Conservation (phyloP, 371 early-diverging fungal genomes). For the Sporodiniella umbellata region DNA sequence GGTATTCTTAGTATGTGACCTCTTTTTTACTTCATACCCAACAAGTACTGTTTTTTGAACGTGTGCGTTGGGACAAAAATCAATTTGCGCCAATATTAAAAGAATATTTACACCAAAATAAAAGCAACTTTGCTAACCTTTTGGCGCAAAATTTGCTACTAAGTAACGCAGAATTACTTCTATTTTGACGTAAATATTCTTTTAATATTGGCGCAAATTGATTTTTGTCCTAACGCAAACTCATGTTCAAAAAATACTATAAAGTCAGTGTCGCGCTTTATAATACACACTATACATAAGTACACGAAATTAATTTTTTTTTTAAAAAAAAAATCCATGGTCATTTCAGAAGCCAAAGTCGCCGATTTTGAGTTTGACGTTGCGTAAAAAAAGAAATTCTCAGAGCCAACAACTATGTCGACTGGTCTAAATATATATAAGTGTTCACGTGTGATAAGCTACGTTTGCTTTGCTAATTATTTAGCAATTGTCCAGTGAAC, state of each 20-base stretch:
- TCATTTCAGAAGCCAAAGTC: background rate
- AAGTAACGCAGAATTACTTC: too few relatives aligned
- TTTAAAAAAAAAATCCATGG: background rate
- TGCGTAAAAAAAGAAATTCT: slow-evolving; percentile 2
- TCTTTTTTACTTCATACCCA: too few relatives aligned
- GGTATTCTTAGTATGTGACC: too few relatives aligned
- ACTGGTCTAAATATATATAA: slow-evolving; percentile 4
- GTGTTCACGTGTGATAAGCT: background rate
- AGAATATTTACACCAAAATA: background rate
- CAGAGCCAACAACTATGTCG: slow-evolving; percentile 2
- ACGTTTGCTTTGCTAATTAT: background rate
- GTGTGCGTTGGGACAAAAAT: background rate
- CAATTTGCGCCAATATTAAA: background rate
- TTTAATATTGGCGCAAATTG: background rate
- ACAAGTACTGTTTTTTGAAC: too few relatives aligned
- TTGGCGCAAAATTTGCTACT: too few relatives aligned
- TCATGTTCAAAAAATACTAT: background rate
- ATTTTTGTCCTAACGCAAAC: background rate
- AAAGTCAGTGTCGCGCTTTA: too few relatives aligned
- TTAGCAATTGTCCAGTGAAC: slow-evolving; percentile 2
- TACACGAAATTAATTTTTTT: background rate
- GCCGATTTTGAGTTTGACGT: slow-evolving; percentile 4
- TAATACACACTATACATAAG: background rate
- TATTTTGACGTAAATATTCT: background rate
- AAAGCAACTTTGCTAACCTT: too few relatives aligned